Evolutionary conservation across 768 basidiomycete species (phyloP).

Genomic region (Lactarius tabidus): DNA sequence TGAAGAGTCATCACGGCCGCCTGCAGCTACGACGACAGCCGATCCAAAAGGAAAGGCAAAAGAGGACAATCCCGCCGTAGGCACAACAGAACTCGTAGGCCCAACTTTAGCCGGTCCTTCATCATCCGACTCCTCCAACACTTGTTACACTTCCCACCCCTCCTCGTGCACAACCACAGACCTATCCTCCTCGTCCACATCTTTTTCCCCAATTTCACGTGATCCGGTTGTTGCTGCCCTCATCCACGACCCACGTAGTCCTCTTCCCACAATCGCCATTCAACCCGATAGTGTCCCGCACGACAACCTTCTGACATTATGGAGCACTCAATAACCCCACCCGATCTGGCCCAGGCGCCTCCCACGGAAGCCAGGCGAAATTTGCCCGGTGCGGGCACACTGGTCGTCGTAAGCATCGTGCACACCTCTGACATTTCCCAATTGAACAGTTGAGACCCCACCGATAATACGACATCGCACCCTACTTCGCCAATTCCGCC

Average conservation of each 20-base stretch:
- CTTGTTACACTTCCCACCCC: too few species aligned
- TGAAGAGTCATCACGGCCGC: neutral
- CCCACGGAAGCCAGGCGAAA: constrained; percentile 34
- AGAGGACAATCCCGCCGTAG: neutral
- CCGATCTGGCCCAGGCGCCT: constrained; percentile 28
- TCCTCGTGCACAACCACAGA: constrained; percentile 8
- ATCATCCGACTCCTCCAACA: neutral
- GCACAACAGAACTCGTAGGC: neutral
- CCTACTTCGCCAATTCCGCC: constrained; percentile 15
- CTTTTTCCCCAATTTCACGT: constrained; percentile 13
- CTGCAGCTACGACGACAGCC: neutral
- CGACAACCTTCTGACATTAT: constrained; percentile 15
- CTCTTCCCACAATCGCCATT: neutral
- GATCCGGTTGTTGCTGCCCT: neutral
- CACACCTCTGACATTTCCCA: constrained; percentile 65
- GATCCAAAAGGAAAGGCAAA: constrained; percentile 15
- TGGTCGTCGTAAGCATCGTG: constrained; percentile 79
- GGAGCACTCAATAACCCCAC: constrained; percentile 16
- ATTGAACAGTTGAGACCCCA: constrained; percentile 20
- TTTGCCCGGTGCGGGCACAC: constrained; percentile 71
- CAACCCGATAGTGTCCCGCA: constrained; percentile 3
- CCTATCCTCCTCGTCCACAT: neutral
- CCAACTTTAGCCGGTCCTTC: constrained; percentile 6
- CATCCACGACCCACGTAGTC: too few species aligned
- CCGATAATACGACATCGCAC: constrained; percentile 3